Conservation (phyloP, 768 basidiomycete species). For the Termitomyces heimii region DNA sequence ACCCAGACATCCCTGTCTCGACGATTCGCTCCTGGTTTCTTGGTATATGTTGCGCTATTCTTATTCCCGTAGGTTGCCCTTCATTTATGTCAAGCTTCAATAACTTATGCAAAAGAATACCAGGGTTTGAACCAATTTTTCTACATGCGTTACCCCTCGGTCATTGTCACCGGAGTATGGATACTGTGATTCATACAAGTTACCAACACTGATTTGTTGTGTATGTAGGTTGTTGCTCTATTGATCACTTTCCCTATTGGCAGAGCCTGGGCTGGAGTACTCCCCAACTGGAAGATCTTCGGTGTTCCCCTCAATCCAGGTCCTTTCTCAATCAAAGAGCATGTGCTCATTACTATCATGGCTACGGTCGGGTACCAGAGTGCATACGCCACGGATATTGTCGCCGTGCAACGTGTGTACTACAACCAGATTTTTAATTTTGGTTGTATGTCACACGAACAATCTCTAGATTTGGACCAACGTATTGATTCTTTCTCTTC, state of each 20-base stretch:
- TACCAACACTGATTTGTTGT: neutral
- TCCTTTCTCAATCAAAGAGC: conserved; percentile 72
- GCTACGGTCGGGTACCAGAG: conserved; percentile 34
- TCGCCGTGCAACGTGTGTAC: conserved; percentile 71
- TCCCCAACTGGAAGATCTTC: conserved; percentile 49
- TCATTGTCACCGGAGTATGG: conserved; percentile 47
- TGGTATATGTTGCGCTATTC: conserved; percentile 63
- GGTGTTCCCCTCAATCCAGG: conserved; percentile 57
- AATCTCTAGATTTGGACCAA: neutral
- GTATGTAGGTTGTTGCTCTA: conserved; percentile 53
- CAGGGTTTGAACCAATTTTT: conserved; percentile 69
- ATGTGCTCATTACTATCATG: conserved; percentile 56
- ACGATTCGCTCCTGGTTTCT: conserved; percentile 70
- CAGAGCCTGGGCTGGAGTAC: conserved; percentile 46
- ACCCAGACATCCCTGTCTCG: conserved; percentile 51
- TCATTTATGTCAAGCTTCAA: neutral
- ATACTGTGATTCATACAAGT: neutral
- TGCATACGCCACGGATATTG: conserved; percentile 72
- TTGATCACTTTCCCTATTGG: conserved; percentile 64
- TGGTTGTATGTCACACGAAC: conserved; percentile 32
- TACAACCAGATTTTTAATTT: conserved; percentile 63
- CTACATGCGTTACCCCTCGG: conserved; percentile 70
- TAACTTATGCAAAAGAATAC: neutral
- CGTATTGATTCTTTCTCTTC: neutral
- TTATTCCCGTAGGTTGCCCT: conserved; percentile 40